Evolutionary conservation across 345 rosid species (phyloP).

Genomic region (Salix udensis): DNA sequence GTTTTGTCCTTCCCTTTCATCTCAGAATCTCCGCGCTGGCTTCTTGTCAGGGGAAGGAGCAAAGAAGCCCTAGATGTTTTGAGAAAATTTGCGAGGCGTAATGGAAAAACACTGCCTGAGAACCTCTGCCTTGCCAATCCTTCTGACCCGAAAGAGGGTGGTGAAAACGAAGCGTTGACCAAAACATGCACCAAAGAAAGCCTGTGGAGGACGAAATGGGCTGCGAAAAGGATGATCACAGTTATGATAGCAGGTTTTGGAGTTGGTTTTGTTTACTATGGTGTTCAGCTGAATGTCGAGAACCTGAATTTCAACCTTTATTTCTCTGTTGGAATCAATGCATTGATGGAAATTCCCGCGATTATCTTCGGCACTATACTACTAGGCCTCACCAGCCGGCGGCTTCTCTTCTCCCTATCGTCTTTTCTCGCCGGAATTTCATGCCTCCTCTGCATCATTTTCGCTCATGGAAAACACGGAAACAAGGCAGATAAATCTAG

Average conservation of each 20-base stretch:
- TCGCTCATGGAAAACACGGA: conserved; percentile 21
- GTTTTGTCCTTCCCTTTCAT: conserved; percentile 41
- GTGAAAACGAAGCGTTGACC: not conserved
- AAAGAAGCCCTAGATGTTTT: conserved; percentile 55
- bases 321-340: conserved; percentile 55
- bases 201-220: conserved; percentile 61
- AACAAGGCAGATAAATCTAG: conserved; percentile 2
- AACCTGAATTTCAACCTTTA: conserved; percentile 66
- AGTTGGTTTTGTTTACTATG: conserved; percentile 64
- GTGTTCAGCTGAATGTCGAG: conserved; percentile 64
- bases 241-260: conserved; percentile 67
- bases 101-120: conserved; percentile 46
- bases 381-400: conserved; percentile 47
- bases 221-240: conserved; percentile 45
- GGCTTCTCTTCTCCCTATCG: conserved; percentile 45
- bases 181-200: conserved; percentile 21
- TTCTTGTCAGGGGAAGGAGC: conserved; percentile 43
- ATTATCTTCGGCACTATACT: conserved; percentile 50
- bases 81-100: conserved; percentile 40
- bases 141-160: not conserved
- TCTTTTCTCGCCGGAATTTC: conserved; percentile 47
- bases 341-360: conserved; percentile 71
- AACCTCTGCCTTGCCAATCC: conserved; percentile 42
- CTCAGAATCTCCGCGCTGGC: conserved; percentile 84
- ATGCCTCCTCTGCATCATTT: conserved; percentile 51